phyloP scores from a whole-genome alignment of 192 early-diverging fungal species.

The Entophlyctis helioformis region DNA sequence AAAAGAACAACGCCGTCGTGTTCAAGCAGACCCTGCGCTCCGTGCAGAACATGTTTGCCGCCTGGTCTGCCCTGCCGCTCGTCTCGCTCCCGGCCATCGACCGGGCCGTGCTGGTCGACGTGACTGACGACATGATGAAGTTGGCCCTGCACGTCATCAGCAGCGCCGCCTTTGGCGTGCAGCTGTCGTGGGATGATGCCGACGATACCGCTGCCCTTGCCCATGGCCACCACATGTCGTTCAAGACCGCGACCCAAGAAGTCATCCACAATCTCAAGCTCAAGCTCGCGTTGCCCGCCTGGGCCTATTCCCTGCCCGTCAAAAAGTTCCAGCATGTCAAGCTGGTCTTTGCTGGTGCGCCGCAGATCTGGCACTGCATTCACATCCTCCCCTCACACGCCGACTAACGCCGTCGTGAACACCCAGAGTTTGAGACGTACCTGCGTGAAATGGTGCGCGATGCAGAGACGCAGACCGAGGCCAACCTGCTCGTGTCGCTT shows the following conservation, averaged over 20 bases:
- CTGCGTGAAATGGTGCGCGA: constrained; percentile 8
- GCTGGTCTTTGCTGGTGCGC: too few species aligned
- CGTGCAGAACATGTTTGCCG: constrained; percentile 8
- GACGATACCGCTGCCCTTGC: constrained; percentile 1
- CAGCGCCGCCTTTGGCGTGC: constrained; percentile 12
- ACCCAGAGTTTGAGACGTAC: constrained; percentile 16
- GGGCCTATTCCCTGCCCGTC: constrained; percentile 1
- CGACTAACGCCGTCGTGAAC: background rate
- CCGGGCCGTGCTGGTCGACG: background rate
- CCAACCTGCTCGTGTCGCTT: constrained; percentile 15
- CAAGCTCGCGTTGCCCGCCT: constrained; percentile 8
- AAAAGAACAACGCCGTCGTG: constrained; percentile 14
- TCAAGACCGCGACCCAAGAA: constrained; percentile 12
- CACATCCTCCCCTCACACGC: too few species aligned
- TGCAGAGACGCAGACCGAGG: constrained; percentile 1
- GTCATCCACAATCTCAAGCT: constrained; percentile 5
- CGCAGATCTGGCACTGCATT: too few species aligned
- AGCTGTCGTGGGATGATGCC: constrained; percentile 8
- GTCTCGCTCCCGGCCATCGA: background rate
- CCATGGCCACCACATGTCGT: constrained; percentile 8
- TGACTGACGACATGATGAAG: constrained; percentile 9
- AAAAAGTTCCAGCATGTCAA: constrained; percentile 1
- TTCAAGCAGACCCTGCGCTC: constrained; percentile 2
- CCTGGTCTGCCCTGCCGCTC: constrained; percentile 9
- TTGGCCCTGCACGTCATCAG: constrained; percentile 16